Base-by-base conservation (phyloP, 1,284 basidiomycete species). In the Fomitiporia mediterranea region DNA sequence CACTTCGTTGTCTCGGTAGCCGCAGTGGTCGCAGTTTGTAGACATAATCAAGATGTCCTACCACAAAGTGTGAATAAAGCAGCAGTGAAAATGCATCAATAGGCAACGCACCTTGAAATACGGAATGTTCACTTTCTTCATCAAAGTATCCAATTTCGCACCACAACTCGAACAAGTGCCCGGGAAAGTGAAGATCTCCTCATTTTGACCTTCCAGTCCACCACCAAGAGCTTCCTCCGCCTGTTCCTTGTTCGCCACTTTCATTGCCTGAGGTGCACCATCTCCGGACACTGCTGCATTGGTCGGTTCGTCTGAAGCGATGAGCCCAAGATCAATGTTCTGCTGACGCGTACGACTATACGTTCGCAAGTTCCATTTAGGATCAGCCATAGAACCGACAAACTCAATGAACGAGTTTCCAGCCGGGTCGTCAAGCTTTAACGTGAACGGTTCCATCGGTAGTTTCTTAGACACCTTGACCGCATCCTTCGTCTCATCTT, bases 41-140 rank as follows among this genome's bases (percentile, higher is more conserved):
- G 95, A 97, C 96, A 99, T 99, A 73, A 99, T 95, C 61, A 99
- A 76, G 59, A 96, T 89, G 67, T 99, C 94, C 90, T 94, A 47
- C n/a, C 51, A n/a, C n/a, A 44, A 19, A 7, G 7, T 47, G 17
- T 25, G 27, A 13, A 17, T 51, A 23, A 11, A 19, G 40, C 21
- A 43, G 25, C 27, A n/a, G 23, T 27, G 17, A 11, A 63, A 56
- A 58, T 21, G 37, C 27, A 43, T 11, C 15, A 40, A 39, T 11
- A 42, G 30, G 6, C 28, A 28, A 61, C 76, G 53, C 57, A 89
- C 92, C 79, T 99, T 93, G 80, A 99, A 99, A 73, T 99, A 96
- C 0, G 97, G 97, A 63, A 99, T 98, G 66, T 86, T 86, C 65
- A 99, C 89, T 67, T 91, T 93, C 79, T 99, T 96, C 92, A 99